phyloP scores from a whole-genome alignment of 1,284 basidiomycete species.

The Termitomyces sp. region DNA sequence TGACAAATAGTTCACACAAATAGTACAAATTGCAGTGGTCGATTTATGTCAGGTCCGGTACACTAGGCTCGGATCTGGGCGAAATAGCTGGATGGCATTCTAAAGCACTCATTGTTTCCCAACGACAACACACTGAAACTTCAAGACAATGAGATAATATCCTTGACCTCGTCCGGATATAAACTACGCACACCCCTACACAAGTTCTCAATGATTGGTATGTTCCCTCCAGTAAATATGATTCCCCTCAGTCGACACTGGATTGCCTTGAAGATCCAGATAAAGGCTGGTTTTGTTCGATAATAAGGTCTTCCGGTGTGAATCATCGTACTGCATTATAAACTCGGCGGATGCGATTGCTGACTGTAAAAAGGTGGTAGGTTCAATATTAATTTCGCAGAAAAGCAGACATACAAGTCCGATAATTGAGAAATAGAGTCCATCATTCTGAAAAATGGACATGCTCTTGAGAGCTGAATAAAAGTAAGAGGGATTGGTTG shows the following conservation, averaged over 20 bases:
- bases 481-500: not conserved
- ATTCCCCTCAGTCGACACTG: not conserved
- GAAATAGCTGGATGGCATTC: too few relatives aligned
- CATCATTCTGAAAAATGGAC: not conserved
- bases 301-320: not conserved
- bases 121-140: too few relatives aligned
- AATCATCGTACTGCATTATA: not conserved
- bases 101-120: too few relatives aligned
- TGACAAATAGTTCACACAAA: too few relatives aligned
- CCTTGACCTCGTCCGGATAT: too few relatives aligned
- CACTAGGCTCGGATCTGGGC: too few relatives aligned
- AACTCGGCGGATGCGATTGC: not conserved
- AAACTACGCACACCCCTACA: not conserved
- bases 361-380: not conserved
- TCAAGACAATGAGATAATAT: too few relatives aligned
- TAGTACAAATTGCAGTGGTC: too few relatives aligned
- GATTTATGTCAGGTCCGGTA: too few relatives aligned
- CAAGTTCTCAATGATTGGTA: not conserved
- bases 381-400: too few relatives aligned
- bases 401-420: not conserved
- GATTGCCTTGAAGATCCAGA: not conserved
- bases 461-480: not conserved
- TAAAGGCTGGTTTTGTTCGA: not conserved
- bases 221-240: not conserved
- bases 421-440: not conserved